A percentile compares a stretch with the other conserved stretches of the same genome.
Conservation (phyloP, 371 early-diverging fungal species). For the Batkoa obscura region DNA sequence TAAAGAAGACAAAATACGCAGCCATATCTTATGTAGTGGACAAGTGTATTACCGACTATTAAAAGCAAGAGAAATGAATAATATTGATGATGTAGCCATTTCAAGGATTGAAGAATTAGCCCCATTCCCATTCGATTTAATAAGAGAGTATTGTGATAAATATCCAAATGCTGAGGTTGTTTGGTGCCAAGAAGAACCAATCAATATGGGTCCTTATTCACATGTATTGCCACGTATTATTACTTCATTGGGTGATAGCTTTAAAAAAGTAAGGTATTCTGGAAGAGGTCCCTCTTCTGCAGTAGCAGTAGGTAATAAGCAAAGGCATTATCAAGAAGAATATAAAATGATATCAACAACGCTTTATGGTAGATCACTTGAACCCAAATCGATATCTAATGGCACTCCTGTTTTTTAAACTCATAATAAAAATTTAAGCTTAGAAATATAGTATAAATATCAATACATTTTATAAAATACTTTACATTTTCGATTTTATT, state of each 20-base stretch:
- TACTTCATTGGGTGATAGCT: slow-evolving; percentile 24
- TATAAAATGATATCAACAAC: too few species aligned
- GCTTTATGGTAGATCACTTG: too few species aligned
- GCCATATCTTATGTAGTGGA: slow-evolving; percentile 23
- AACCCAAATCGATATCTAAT: too few species aligned
- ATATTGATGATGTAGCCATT: slow-evolving; percentile 55
- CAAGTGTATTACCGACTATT: slow-evolving; percentile 81
- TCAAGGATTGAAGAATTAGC: slow-evolving; percentile 81
- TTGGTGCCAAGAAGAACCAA: slow-evolving; percentile 92
- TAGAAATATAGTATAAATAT: too few species aligned
- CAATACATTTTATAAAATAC: too few species aligned
- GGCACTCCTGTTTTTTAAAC: too few species aligned
- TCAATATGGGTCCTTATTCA: slow-evolving; percentile 77
- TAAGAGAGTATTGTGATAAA: slow-evolving; percentile 36
- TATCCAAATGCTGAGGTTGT: slow-evolving; percentile 52
- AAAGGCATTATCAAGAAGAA: slow-evolving; percentile 40
- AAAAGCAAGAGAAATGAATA: slow-evolving; percentile 45
- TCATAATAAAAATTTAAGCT: too few species aligned
- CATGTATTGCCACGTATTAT: slow-evolving; percentile 72
- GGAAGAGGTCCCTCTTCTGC: slow-evolving; percentile 53
- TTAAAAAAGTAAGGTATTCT: slow-evolving; percentile 31
- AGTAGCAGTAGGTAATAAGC: slow-evolving; percentile 77
- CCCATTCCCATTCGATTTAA: slow-evolving; percentile 71
- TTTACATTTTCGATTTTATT: too few species aligned
- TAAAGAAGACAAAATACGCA: slow-evolving; percentile 18